phyloP scores from a whole-genome alignment of 2,329 filamentous ascomycete genomes.

The Sarocladium strictum region DNA sequence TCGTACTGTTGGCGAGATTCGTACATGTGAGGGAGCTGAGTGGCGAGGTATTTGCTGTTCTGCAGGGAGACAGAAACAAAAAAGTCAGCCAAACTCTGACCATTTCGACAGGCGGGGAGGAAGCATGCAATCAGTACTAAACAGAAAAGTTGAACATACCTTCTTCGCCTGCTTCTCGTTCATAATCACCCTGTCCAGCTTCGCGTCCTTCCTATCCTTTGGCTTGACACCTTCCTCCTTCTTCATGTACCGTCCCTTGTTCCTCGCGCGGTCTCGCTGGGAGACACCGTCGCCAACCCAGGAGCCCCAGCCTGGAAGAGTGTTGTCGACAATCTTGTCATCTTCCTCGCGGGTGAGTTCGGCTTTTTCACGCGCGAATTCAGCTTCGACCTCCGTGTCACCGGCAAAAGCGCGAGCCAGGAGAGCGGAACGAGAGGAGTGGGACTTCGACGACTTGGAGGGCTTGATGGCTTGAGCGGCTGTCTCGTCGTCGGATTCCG shows the following conservation, averaged over 20 bases:
- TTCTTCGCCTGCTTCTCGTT: constrained; percentile 89
- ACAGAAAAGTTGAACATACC: too few species aligned
- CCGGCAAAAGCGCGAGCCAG: constrained; percentile 83
- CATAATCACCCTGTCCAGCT: constrained; percentile 79
- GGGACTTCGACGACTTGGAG: background rate
- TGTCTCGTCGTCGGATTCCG: constrained; percentile 36
- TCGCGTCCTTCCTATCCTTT: constrained; percentile 73
- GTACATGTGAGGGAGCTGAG: constrained; percentile 80
- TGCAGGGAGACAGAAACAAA: constrained; percentile 28
- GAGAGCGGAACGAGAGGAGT: constrained; percentile 47
- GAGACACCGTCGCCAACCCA: constrained; percentile 84
- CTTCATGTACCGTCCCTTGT: constrained; percentile 56
- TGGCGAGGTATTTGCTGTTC: constrained; percentile 84
- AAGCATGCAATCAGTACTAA: too few species aligned
- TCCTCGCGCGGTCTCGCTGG: constrained; percentile 59
- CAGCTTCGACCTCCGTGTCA: constrained; percentile 60
- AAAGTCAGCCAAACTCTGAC: too few species aligned
- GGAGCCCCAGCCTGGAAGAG: constrained; percentile 89
- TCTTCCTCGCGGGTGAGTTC: constrained; percentile 68
- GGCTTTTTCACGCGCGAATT: constrained; percentile 77
- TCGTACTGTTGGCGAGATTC: constrained; percentile 88
- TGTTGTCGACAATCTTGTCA: constrained; percentile 74
- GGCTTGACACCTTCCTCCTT: constrained; percentile 69
- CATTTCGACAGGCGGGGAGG: too few species aligned
- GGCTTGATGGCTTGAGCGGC: background rate